Conservation (phyloP, 768 basidiomycete species). For the Lactifluus rugatus region DNA sequence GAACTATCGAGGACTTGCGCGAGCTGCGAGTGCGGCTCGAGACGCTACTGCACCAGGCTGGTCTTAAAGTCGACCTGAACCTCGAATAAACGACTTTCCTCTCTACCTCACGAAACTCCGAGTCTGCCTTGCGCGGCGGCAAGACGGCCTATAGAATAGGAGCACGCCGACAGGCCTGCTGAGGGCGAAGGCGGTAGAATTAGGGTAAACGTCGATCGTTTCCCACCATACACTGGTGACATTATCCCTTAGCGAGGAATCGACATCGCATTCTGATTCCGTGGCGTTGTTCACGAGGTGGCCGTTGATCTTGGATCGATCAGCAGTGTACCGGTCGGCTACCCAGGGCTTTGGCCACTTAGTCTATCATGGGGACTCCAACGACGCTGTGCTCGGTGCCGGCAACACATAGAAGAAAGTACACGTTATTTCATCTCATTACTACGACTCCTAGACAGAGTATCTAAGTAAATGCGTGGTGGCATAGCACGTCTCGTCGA, state of each 20-base stretch:
- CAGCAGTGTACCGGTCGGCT: too few species aligned
- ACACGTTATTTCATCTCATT: slow-evolving; percentile 6
- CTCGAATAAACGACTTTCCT: neutral
- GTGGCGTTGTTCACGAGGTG: too few species aligned
- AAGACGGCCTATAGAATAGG: neutral
- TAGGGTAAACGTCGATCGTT: too few species aligned
- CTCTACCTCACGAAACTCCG: too few species aligned
- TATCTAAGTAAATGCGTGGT: slow-evolving; percentile 8
- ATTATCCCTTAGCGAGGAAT: too few species aligned
- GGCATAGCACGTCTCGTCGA: neutral
- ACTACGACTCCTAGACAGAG: slow-evolving; percentile 9
- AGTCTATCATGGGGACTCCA: too few species aligned
- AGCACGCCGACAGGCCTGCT: too few species aligned
- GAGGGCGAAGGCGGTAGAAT: too few species aligned
- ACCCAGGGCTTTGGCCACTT: too few species aligned
- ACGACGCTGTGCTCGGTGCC: neutral
- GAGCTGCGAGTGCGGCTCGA: slow-evolving; percentile 4
- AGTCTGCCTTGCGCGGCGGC: neutral
- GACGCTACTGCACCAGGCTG: neutral
- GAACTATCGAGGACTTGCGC: slow-evolving; percentile 2
- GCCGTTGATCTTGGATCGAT: too few species aligned
- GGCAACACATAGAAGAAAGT: neutral
- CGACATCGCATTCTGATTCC: too few species aligned
- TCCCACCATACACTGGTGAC: too few species aligned
- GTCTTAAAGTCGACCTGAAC: slow-evolving; percentile 4